Evolutionary conservation across 2,329 filamentous ascomycete genomes (phyloP).

Genomic region (Sphaceloma murrayae): DNA sequence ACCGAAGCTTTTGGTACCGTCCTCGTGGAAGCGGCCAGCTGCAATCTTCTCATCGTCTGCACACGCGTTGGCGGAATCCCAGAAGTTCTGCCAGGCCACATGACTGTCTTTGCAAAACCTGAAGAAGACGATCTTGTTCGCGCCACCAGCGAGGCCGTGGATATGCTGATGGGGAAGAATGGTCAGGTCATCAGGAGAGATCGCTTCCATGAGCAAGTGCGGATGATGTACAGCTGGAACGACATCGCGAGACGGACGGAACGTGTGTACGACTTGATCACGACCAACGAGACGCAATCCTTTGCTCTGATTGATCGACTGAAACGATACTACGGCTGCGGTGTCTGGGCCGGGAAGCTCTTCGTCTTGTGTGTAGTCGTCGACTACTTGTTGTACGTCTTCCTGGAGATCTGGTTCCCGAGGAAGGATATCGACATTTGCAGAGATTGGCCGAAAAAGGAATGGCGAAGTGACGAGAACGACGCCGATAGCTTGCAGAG

Average conservation of each 20-base stretch:
- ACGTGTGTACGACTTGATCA: conserved; percentile 88
- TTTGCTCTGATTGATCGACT: conserved; percentile 90
- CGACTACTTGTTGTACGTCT: conserved; percentile 82
- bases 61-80: conserved; percentile 95
- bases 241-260: conserved; percentile 92
- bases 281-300: conserved; percentile 66
- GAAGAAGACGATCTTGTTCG: conserved; percentile 91
- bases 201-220: conserved; percentile 91
- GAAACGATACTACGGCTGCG: conserved; percentile 95
- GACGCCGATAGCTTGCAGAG: conserved; percentile 9
- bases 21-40: conserved; percentile 92
- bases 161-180: conserved; percentile 46
- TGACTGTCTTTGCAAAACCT: conserved; percentile 95
- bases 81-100: conserved; percentile 87
- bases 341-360: conserved; percentile 95
- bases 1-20: conserved; percentile 98
- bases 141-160: conserved; percentile 83
- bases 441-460: conserved; percentile 82
- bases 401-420: conserved; percentile 80
- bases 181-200: conserved; percentile 61
- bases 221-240: conserved; percentile 97
- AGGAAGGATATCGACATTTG: conserved; percentile 79
- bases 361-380: conserved; percentile 92
- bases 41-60: conserved; percentile 91
- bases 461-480: conserved; percentile 6